Evolutionary conservation across 306 rosid genomes (phyloP), one percentile per base, ranked within the genome.

Genomic region (Spatholobus suberectus): DNA sequence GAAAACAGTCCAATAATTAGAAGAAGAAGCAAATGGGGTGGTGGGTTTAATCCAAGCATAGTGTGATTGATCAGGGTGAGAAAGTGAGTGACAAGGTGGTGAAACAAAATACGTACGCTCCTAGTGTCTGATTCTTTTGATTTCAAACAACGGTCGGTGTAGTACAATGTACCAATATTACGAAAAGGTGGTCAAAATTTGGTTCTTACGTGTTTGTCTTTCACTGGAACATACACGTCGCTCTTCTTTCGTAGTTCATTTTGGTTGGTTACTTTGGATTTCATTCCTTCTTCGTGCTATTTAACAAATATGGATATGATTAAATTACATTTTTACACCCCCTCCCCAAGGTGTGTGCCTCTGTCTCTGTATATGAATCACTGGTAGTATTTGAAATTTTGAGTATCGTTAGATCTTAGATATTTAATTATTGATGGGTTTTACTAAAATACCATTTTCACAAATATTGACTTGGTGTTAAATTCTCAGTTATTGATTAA

Each of bases 1-100:
- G 67, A 74, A 24, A 90, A 46, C 7, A 89, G 26, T 61, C 88
- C 93, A 9, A 79, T 2, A 62, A 73, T 21, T 14, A 90, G 8
- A 2, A 76, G 38, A n/a, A 79, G 47, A 21, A 81, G 54, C 44
- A 66, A 41, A 51, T 6, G 9, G 2, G 66, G 14, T 11, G 59
- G 26, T 23, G 32, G 43, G 44, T 47, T 54, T 26, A 23, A 73
- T 76, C 26, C 78, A 43, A 79, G 37, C 91, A 61, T 61, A 0
- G 40, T 26, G 38, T 18, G 11, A n/a, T 6, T 51, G 18, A 12
- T 51, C 10, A 54, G 5, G 26, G 26, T 1, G 61, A 20, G 61
- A 13, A 0, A 38, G 41, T 38, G 41, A 38, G 41, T 5, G 6
- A 38, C 4, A 3, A 29, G 32, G 32, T 29, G 27, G 65, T 23